Percentiles rank a stretch among this genome's conserved stretches.
Conservation (phyloP, 1,284 basidiomycete species). For the Meira nashicola region DNA sequence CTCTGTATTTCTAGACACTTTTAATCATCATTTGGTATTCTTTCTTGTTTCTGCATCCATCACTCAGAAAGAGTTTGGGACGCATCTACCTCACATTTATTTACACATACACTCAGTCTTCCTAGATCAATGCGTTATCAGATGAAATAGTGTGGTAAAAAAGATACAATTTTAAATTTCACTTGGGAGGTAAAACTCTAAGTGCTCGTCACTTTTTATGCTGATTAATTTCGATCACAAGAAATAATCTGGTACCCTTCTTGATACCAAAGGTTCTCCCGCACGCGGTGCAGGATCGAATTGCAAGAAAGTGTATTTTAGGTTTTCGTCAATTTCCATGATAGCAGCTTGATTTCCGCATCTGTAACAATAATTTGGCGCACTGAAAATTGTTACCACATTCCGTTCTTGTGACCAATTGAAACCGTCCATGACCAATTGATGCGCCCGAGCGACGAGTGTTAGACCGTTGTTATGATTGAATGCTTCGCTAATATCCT, state of each 20-base stretch:
- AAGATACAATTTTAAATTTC: conserved; percentile 1
- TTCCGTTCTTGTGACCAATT: conserved; percentile 99
- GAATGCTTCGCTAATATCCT: conserved; percentile 96
- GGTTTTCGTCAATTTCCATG: conserved; percentile 99
- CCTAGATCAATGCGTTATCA: too few species aligned
- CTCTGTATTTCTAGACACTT: too few species aligned
- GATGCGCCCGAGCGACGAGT: conserved; percentile 62
- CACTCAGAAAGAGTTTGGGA: too few species aligned
- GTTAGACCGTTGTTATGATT: conserved; percentile 99
- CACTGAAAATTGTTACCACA: conserved; percentile 99
- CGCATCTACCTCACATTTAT: too few species aligned
- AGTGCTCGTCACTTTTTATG: neutral
- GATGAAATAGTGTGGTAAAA: too few species aligned
- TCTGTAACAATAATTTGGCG: conserved; percentile 83
- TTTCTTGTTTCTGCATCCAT: too few species aligned
- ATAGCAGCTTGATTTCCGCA: conserved; percentile 99
- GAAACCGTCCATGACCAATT: conserved; percentile 91
- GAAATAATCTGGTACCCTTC: conserved; percentile 81
- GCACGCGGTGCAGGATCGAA: conserved; percentile 98
- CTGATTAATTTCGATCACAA: conserved; percentile 18
- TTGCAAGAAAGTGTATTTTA: conserved; percentile 91
- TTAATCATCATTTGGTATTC: too few species aligned
- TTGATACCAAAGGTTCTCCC: conserved; percentile 93
- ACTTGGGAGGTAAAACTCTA: neutral
- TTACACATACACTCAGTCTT: too few species aligned